A percentile compares a stretch with the other conserved stretches of the same genome.
These are phyloP conservation scores for Tillandsia fasciculata DNA, from an alignment of 176 grass and related monocot species.

Conservation along the genomic window DNA sequence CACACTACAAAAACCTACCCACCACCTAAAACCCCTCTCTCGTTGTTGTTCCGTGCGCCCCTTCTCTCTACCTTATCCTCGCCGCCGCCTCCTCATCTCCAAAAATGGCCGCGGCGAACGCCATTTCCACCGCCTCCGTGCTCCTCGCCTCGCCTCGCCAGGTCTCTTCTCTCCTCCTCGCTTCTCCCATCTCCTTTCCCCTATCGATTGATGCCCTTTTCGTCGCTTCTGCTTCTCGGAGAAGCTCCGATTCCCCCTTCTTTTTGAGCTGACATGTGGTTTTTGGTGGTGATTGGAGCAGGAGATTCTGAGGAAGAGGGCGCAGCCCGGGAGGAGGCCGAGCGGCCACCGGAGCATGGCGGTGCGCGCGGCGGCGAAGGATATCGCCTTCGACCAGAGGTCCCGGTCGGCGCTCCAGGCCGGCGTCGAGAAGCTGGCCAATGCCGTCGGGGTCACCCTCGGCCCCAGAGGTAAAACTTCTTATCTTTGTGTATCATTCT, in stretches of 20 bases:
- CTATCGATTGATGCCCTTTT: constrained; percentile 1
- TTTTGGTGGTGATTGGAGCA: constrained; percentile 1
- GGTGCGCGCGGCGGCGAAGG: constrained; percentile 61
- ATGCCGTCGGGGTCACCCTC: constrained; percentile 68
- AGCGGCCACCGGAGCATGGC: constrained; percentile 13
- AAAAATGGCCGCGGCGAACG: constrained; percentile 36
- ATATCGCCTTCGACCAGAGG: constrained; percentile 80
- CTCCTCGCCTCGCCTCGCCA: constrained; percentile 38
- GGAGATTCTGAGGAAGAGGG: constrained; percentile 15
- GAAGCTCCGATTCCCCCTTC: too few species aligned
- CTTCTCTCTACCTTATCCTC: constrained; percentile 1
- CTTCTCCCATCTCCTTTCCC: neutral
- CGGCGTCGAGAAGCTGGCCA: constrained; percentile 87
- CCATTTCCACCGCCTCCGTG: constrained; percentile 44
- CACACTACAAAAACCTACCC: constrained; percentile 1
- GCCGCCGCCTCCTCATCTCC: constrained; percentile 10
- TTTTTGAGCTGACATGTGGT: neutral
- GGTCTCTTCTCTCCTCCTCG: constrained; percentile 15
- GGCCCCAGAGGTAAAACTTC: constrained; percentile 57
- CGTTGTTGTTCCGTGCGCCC: neutral
- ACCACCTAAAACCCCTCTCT: neutral
- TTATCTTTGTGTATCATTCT: neutral
- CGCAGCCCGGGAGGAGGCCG: neutral
- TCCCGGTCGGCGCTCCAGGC: constrained; percentile 69
- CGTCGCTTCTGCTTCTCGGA: neutral